These are phyloP conservation scores for Solanum peruvianum DNA, from an alignment of 257 asterid genomes.

Conservation along the genomic window DNA sequence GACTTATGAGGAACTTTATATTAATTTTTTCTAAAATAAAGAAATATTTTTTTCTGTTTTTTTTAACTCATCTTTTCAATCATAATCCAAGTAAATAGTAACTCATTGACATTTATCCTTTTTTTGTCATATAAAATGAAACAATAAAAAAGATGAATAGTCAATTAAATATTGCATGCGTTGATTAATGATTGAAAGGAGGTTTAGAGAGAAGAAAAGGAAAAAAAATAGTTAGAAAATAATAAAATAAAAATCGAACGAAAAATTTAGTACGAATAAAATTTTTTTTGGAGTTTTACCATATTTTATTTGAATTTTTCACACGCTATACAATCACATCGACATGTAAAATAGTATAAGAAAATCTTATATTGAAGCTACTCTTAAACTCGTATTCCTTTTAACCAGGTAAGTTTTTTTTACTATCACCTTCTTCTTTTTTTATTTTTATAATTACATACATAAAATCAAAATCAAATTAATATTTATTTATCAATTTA, in stretches of 20 bases:
- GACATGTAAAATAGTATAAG: rapidly evolving
- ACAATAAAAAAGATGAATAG: not conserved
- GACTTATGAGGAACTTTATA: too few relatives aligned
- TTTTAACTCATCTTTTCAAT: not conserved
- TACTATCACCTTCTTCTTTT: too few relatives aligned
- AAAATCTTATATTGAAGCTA: too few relatives aligned
- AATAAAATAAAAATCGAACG: not conserved
- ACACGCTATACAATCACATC: too few relatives aligned
- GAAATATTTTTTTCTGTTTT: not conserved
- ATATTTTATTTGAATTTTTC: too few relatives aligned
- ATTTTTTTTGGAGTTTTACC: too few relatives aligned
- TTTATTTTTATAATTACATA: not conserved
- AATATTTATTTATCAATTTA: not conserved
- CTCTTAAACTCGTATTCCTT: too few relatives aligned
- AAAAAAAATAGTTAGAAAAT: not conserved
- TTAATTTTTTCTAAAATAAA: too few relatives aligned
- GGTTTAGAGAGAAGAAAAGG: not conserved
- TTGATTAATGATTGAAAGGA: not conserved
- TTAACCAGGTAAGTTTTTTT: too few relatives aligned
- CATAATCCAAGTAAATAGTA: not conserved
- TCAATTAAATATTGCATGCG: not conserved
- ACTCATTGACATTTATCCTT: not conserved
- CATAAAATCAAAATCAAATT: not conserved
- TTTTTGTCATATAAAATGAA: not conserved
- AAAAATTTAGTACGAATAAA: too few relatives aligned